phyloP scores from a whole-genome alignment of 1,139 yeast species.

The Yamadazyma sp. region DNA sequence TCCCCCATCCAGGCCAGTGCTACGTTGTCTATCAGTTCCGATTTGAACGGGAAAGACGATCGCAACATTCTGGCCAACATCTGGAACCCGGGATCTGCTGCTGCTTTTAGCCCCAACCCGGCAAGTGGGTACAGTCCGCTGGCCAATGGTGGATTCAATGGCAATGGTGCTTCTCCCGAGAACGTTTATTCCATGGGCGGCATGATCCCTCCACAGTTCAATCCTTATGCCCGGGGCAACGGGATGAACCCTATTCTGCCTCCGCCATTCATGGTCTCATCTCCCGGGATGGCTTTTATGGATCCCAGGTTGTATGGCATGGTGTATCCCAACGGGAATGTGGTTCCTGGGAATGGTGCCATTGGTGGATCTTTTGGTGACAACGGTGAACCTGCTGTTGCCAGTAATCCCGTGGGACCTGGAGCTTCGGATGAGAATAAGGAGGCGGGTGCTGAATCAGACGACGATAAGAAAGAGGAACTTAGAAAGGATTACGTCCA shows the following conservation, averaged over 20 bases:
- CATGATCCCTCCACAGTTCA: constrained; percentile 17
- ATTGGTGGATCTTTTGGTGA: constrained; percentile 5
- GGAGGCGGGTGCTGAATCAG: background rate
- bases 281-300: constrained; percentile 27
- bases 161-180: background rate
- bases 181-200: background rate
- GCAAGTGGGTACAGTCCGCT: background rate
- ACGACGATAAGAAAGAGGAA: background rate
- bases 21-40: constrained; percentile 31
- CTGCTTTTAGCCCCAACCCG: constrained; percentile 51
- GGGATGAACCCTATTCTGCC: constrained; percentile 27
- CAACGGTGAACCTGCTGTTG: constrained; percentile 4
- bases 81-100: constrained; percentile 68
- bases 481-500: constrained; percentile 15
- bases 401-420: too few relatives aligned
- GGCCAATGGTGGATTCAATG: background rate
- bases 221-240: constrained; percentile 13
- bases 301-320: constrained; percentile 34
- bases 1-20: constrained; percentile 52
- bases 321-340: constrained; percentile 18
- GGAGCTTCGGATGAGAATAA: background rate
- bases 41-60: constrained; percentile 10
- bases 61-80: constrained; percentile 27
- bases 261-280: constrained; percentile 43
- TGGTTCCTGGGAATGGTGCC: constrained; percentile 6